These are phyloP conservation scores for Warburgia ugandensis DNA, from an alignment of 164 flowering plant species.

Conservation along the genomic window DNA sequence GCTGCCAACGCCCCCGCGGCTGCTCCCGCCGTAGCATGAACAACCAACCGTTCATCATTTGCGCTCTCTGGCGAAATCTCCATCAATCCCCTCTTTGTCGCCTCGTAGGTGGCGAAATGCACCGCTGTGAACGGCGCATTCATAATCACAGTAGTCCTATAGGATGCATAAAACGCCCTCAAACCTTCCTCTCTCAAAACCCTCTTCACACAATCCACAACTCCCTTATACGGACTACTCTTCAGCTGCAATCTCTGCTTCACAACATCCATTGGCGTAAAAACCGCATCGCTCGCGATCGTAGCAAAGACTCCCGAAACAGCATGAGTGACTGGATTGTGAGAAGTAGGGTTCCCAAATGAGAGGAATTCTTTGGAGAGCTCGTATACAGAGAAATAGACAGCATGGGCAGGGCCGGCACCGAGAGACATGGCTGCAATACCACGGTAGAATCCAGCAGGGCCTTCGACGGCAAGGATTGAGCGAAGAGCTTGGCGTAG, in stretches of 20 bases:
- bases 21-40: constrained; percentile 71
- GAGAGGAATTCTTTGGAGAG: constrained; percentile 30
- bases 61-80: constrained; percentile 39
- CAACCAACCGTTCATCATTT: constrained; percentile 44
- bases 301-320: constrained; percentile 54
- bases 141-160: constrained; percentile 64
- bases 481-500: constrained; percentile 36
- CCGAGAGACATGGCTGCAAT: constrained; percentile 67
- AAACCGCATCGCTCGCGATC: constrained; percentile 58
- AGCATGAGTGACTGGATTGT: constrained; percentile 41
- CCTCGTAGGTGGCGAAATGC: constrained; percentile 64
- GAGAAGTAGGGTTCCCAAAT: constrained; percentile 20
- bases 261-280: constrained; percentile 74
- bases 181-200: constrained; percentile 50
- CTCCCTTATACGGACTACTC: constrained; percentile 48
- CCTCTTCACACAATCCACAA: constrained; percentile 40
- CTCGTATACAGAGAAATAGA: constrained; percentile 71
- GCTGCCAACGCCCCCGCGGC: constrained; percentile 66
- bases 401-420: constrained; percentile 72
- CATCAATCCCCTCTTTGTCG: constrained; percentile 39
- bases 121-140: constrained; percentile 72
- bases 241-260: constrained; percentile 62
- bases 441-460: constrained; percentile 47
- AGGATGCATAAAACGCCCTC: constrained; percentile 55
- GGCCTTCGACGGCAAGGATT: constrained; percentile 38